Evolutionary conservation across 78 protist species (phyloP).

Genomic region (Dictyostelium discoideum): dicty_2.7 NC_007091.3:2787001-2787500

Average conservation of each 20-base stretch:
- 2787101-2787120: neutral
- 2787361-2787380: neutral
- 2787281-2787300: constrained; percentile 1
- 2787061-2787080: neutral
- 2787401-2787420: neutral
- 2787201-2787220: neutral
- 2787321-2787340: constrained; percentile 5
- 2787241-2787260: neutral
- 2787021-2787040: neutral
- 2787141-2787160: neutral
- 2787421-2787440: neutral
- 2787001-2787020: neutral
- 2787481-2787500: neutral
- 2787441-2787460: neutral
- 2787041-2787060: neutral
- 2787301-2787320: neutral
- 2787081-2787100: neutral
- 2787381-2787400: neutral
- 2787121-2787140: neutral
- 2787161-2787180: neutral
- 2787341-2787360: neutral
- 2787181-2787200: constrained; percentile 5
- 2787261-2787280: neutral
- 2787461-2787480: neutral
- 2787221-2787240: neutral